These are phyloP conservation scores for Lasiodiplodia theobromae DNA, from an alignment of 2,329 filamentous ascomycete species.

Conservation along the genomic window DNA sequence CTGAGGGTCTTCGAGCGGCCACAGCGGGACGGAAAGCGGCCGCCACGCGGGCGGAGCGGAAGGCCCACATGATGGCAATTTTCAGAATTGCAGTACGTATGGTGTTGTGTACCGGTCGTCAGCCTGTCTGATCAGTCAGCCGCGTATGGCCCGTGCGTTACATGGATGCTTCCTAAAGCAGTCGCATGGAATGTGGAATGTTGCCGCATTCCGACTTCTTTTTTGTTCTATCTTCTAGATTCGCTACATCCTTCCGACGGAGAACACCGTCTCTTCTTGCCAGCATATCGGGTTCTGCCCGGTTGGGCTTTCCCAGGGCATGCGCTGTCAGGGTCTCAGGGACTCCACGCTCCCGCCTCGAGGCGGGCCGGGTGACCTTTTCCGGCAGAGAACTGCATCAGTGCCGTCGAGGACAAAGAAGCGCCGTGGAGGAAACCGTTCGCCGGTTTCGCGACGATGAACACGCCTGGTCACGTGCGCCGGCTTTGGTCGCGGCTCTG, in stretches of 20 bases:
- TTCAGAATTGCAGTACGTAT: neutral
- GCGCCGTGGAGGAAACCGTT: neutral
- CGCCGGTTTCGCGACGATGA: slow-evolving; percentile 5
- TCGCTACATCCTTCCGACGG: neutral
- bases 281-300: neutral
- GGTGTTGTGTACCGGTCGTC: neutral
- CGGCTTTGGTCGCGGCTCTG: neutral
- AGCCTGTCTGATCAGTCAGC: slow-evolving; percentile 8
- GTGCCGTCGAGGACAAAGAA: neutral
- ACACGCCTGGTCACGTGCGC: neutral
- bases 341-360: neutral
- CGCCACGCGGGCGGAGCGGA: neutral
- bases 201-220: neutral
- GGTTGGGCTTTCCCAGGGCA: neutral
- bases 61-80: slow-evolving; percentile 10
- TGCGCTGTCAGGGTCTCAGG: neutral
- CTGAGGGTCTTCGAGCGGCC: neutral
- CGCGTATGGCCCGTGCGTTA: slow-evolving; percentile 1
- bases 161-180: slow-evolving; percentile 11
- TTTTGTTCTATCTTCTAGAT: neutral
- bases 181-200: too few species aligned
- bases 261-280: neutral
- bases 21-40: slow-evolving; percentile 4
- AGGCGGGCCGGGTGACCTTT: neutral
- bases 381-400: neutral